These are phyloP conservation scores for Rhynchospora pubera DNA, from an alignment of 176 grass and related monocot genomes.

Conservation along the genomic window DNA sequence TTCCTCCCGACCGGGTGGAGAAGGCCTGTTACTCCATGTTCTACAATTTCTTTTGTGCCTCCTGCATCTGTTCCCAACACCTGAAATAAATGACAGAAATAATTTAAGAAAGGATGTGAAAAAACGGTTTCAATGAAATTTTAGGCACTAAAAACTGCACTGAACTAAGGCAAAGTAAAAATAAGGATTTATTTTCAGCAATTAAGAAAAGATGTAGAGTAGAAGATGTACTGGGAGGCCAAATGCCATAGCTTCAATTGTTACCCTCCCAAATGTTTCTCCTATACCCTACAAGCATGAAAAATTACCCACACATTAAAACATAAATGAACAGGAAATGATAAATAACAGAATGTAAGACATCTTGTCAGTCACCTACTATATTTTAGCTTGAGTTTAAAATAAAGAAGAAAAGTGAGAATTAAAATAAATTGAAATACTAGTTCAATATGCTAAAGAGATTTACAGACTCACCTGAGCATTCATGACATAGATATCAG, in stretches of 20 bases:
- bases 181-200: neutral
- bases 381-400: neutral
- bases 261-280: slow-evolving; percentile 54
- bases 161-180: neutral
- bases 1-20: slow-evolving; percentile 33
- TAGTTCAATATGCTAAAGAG: neutral
- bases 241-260: slow-evolving; percentile 65
- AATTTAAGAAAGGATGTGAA: neutral
- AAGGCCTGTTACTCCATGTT: slow-evolving; percentile 35
- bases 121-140: neutral
- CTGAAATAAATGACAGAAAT: neutral
- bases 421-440: neutral
- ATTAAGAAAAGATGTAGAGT: neutral
- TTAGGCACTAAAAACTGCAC: neutral
- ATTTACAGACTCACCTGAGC: slow-evolving; percentile 36
- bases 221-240: slow-evolving; percentile 32
- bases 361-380: neutral
- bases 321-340: neutral
- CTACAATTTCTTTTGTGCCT: slow-evolving; percentile 35
- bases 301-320: slow-evolving; percentile 1
- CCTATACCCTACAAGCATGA: slow-evolving; percentile 29
- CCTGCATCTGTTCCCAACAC: slow-evolving; percentile 48
- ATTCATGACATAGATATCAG: slow-evolving; percentile 48
- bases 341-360: neutral
- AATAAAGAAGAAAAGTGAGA: neutral